These are phyloP conservation scores for Populus hybrid DNA, from an alignment of 441 rosid genomes.

Conservation along the genomic window DNA sequence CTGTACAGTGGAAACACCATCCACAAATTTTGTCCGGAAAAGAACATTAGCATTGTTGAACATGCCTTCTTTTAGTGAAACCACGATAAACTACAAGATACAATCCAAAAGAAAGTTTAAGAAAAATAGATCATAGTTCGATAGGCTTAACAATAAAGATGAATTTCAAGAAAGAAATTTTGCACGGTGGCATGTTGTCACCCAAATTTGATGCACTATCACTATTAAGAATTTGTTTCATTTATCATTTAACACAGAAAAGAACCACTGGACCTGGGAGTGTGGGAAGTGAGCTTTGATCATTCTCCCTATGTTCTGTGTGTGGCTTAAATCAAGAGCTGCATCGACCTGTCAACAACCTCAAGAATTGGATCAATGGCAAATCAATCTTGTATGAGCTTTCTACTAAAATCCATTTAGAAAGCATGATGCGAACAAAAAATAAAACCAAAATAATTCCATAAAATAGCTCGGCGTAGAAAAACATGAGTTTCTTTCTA, in stretches of 20 bases:
- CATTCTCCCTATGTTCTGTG: conserved; percentile 98
- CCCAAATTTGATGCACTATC: background rate
- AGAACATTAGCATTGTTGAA: conserved; percentile 98
- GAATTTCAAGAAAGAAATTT: background rate
- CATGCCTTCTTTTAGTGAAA: conserved; percentile 98
- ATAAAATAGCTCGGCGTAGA: background rate
- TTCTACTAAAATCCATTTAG: background rate
- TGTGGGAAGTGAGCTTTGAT: conserved; percentile 83
- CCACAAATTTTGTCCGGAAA: conserved; percentile 93
- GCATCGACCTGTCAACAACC: conserved; percentile 82
- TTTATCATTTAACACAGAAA: background rate
- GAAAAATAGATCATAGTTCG: background rate
- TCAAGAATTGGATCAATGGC: conserved; percentile 15
- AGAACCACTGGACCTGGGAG: conserved; percentile 51
- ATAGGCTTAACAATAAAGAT: background rate
- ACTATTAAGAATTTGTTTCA: background rate
- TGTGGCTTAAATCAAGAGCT: conserved; percentile 85
- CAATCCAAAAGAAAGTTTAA: background rate
- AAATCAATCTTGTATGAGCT: conserved; percentile 4
- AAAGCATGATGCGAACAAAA: background rate
- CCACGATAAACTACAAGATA: conserved; percentile 79
- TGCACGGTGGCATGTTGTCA: background rate
- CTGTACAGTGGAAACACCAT: conserved; percentile 94
- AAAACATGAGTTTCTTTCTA: background rate
- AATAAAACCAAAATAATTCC: background rate